Conservation (phyloP, 2,329 filamentous ascomycete species). For the Cladosporium oxysporum region DNA sequence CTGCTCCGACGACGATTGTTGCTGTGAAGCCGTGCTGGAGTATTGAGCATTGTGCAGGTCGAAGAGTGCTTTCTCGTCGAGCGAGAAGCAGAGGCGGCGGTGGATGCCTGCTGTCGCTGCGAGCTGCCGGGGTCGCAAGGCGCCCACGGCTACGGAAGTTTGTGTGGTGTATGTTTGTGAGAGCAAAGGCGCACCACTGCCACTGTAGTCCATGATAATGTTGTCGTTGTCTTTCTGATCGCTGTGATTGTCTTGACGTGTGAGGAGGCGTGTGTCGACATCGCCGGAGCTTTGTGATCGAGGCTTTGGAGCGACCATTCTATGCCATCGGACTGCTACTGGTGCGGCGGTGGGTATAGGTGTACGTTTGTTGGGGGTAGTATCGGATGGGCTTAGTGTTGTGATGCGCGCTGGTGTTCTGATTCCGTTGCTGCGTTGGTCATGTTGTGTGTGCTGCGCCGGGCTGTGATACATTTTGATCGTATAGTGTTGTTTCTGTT, state of each 20-base stretch:
- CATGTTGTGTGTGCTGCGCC: not conserved
- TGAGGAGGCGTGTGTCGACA: not conserved
- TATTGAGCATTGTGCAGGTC: constrained; percentile 15
- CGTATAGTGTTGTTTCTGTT: not conserved
- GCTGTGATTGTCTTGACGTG: not conserved
- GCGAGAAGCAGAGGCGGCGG: constrained; percentile 27
- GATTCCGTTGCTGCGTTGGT: not conserved
- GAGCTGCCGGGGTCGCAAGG: not conserved
- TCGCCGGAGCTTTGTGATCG: not conserved
- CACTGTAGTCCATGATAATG: not conserved
- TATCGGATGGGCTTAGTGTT: not conserved
- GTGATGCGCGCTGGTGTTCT: not conserved
- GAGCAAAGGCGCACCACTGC: not conserved
- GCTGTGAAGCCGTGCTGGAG: constrained; percentile 15
- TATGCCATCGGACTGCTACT: not conserved
- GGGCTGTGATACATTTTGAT: not conserved
- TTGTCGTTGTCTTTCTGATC: not conserved
- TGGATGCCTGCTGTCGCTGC: constrained; percentile 4
- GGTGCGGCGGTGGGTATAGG: not conserved
- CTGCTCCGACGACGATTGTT: not conserved
- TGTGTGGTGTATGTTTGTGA: not conserved
- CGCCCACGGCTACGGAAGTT: not conserved
- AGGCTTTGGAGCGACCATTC: not conserved
- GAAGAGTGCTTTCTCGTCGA: constrained; percentile 27
- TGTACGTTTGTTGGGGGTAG: not conserved